Base-by-base conservation (phyloP, 2,329 filamentous ascomycete genomes). In the Onygenales sp. region DNA sequence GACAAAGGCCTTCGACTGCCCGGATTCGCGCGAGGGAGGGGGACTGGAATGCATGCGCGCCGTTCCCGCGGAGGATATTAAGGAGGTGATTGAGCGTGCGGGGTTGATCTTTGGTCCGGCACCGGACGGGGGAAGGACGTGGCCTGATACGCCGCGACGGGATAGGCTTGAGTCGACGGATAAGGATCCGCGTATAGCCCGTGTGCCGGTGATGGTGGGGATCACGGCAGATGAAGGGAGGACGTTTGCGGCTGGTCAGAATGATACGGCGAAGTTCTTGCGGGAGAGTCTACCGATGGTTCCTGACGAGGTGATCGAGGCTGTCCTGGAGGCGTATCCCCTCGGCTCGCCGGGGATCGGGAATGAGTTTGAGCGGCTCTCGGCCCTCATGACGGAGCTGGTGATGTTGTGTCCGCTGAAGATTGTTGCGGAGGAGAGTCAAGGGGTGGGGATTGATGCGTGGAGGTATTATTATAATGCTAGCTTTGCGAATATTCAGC, bases 41-140 rank as follows among this genome's bases (percentile, higher is more conserved):
- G 51, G 50, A 34, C 39, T 63, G 14, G 57, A 52, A 8, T 63
- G 61, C 46, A 52, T 62, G 27, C 59, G 61, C 14, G 49, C 37
- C 4, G 27, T 56, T 8, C 52, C 57, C 4, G 61, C 62, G 3
- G 11, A 42, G 8, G 52, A 54, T 4, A 45, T 63, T 27, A 60
- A 61, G 40, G 44, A 50, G 11, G 55, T 61, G 9, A 56, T 55
- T n/a, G 57, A 58, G 40, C 55, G 56, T 13, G 36, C 52, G 17
- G 51, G 52, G 11, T 49, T 62, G 5, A 8, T 44, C 6, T 62
- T 61, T 42, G 51, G 51, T 6, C 55, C 59, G 6, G 52, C 54
- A 6, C 9, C 31, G 10, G 51, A 52, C 13, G 43, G 40, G 54
- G 43, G 60, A 57, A 79, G 76, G 33, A 79, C 64, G 14, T 64